A percentile compares a stretch with the other conserved stretches of the same genome.
These are phyloP conservation scores for Syzygium malaccense DNA, from an alignment of 441 rosid genomes.

Conservation along the genomic window DNA sequence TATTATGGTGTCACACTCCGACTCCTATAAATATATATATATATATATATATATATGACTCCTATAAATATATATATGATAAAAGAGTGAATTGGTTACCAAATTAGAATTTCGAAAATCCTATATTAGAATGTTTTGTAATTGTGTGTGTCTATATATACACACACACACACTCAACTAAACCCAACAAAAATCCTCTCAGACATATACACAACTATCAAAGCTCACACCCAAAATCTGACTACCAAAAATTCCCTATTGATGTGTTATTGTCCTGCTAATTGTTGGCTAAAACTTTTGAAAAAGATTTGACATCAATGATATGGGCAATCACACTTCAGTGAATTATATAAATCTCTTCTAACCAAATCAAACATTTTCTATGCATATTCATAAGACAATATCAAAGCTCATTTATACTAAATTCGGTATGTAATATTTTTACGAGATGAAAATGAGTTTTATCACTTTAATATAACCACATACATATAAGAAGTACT, in stretches of 20 bases:
- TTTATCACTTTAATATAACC: background rate
- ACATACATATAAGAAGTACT: background rate
- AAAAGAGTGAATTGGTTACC: background rate
- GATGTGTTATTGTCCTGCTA: background rate
- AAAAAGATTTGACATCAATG: background rate
- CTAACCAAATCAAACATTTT: background rate
- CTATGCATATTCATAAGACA: background rate
- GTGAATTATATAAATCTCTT: too few relatives aligned
- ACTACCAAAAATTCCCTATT: background rate
- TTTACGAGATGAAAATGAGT: background rate
- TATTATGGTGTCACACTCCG: background rate
- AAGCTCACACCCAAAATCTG: background rate
- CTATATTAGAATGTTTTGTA: too few relatives aligned
- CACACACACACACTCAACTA: background rate
- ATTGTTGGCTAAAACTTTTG: background rate
- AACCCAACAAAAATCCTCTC: background rate
- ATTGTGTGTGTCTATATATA: too few relatives aligned
- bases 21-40: background rate
- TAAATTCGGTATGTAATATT: background rate
- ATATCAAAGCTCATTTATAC: background rate
- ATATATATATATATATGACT: background rate
- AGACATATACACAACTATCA: background rate
- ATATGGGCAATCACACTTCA: background rate
- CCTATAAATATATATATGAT: background rate
- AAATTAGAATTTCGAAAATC: background rate